These are phyloP conservation scores for Fonsecaea nubica DNA, from an alignment of 2,329 filamentous ascomycete genomes.

Conservation along the genomic window DNA sequence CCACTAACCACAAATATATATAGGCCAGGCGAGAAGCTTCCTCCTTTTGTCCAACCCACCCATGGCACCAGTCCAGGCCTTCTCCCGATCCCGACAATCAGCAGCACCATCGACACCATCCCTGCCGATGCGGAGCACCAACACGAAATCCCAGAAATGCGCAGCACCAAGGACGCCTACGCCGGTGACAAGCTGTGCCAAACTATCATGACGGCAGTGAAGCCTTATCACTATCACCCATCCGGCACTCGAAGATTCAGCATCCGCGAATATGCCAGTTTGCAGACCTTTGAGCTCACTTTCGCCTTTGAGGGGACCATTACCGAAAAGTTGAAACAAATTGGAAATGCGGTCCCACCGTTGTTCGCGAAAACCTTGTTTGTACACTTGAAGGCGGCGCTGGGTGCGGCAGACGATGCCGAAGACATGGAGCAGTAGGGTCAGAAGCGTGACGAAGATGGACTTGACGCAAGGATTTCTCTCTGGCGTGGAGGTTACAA, in stretches of 20 bases:
- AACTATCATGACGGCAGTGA: conserved; percentile 68
- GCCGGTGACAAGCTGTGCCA: conserved; percentile 54
- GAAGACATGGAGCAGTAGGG: conserved; percentile 4
- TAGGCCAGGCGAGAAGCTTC: conserved; percentile 73
- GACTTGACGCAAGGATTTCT: not conserved
- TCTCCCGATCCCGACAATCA: conserved; percentile 50
- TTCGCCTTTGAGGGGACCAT: conserved; percentile 63
- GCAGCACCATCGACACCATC: conserved; percentile 50
- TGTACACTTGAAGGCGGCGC: conserved; percentile 45
- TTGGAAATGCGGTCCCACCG: conserved; percentile 81
- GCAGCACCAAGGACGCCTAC: not conserved
- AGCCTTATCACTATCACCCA: conserved; percentile 68
- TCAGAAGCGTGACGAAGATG: not conserved
- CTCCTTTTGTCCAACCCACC: conserved; percentile 68
- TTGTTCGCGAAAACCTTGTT: conserved; percentile 51
- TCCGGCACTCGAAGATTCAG: conserved; percentile 69
- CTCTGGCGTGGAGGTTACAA: not conserved
- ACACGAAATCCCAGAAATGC: not conserved
- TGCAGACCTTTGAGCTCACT: conserved; percentile 71
- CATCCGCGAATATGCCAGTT: conserved; percentile 68
- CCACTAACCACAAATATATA: conserved; percentile 52
- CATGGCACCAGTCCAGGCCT: conserved; percentile 54
- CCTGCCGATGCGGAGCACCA: conserved; percentile 37
- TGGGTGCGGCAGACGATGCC: conserved; percentile 47
- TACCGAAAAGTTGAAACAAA: conserved; percentile 61